Base-by-base conservation (phyloP, 352 stramenopile species). In the Pythium sukuiense region DNA sequence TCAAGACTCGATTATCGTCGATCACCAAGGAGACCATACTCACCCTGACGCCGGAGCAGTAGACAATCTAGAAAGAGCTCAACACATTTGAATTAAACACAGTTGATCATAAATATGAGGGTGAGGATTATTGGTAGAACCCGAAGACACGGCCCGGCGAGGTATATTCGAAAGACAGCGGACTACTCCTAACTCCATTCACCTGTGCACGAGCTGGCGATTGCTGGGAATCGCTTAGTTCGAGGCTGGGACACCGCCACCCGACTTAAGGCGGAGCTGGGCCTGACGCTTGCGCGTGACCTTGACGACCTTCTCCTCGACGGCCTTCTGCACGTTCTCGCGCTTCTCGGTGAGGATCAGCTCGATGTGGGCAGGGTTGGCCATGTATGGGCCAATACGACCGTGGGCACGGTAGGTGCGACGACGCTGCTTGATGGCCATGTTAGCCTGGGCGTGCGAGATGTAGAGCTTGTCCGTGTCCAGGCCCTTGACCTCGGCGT, bases 341-440 rank as follows among this genome's bases (percentile, higher is more conserved):
- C 81, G 75, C 82, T 98, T 98, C 84, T 99, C 97, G 58, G 92
- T 97, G 59, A 99, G 85, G 81, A 99, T 98, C 26, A 99, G 87
- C 93, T 99, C 98, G 80, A 99, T 98, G 89, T 99, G 98, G 46
- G 96, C 97, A 60, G 98, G 98, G 85, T 98, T 98, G 76, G 92
- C 97, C 90, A 99, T 98, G 90, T 99, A 99, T 65, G 98, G 96
- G 46, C 95, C 95, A 79, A 99, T 98, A 78, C 96, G 95, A 78
- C 96, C 96, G 81, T 99, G 96, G 63, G 95, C 95, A 81, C 93
- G 90, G 93, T 99, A 99, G n/a, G 98, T 99, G 79, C 98, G 92
- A 79, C 98, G 95, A 70, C 98, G 94, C 78, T 99, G 97, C 77
- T 99, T 98, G 72, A 98, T 98, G 55, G 98, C 97, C 63, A 91